phyloP scores from a whole-genome alignment of 345 rosid species.

The Salix exigua region DNA sequence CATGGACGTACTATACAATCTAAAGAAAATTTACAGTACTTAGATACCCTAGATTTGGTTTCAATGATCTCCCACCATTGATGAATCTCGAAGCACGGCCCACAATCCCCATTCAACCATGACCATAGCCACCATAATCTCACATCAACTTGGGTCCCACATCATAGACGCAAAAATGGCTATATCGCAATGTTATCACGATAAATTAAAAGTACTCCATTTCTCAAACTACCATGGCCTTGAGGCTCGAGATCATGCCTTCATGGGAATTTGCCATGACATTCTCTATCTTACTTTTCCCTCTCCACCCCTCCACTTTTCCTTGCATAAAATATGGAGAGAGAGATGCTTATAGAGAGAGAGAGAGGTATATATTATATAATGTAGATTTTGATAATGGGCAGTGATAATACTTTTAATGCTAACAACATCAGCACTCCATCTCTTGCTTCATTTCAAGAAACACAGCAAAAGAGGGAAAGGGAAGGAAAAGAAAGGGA shows the following conservation, averaged over 20 bases:
- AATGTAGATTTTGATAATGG: not conserved
- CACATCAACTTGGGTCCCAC: not conserved
- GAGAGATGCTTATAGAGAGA: not conserved
- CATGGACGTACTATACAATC: too few species aligned
- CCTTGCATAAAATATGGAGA: not conserved
- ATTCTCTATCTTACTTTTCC: not conserved
- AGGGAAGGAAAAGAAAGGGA: not conserved
- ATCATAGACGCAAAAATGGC: not conserved
- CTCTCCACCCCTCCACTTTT: not conserved
- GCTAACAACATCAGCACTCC: slow-evolving; percentile 18
- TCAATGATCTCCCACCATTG: too few species aligned
- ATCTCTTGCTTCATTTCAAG: slow-evolving; percentile 45
- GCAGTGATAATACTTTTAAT: not conserved
- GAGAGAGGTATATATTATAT: not conserved
- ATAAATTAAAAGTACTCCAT: too few species aligned
- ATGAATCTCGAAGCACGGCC: too few species aligned
- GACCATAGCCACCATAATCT: too few species aligned
- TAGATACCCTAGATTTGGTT: too few species aligned
- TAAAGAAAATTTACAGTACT: too few species aligned
- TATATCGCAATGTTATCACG: not conserved
- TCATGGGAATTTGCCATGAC: slow-evolving; percentile 4
- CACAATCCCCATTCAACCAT: too few species aligned
- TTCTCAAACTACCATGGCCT: not conserved
- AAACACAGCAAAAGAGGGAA: slow-evolving; percentile 13
- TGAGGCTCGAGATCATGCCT: not conserved